Conservation (phyloP, 2,329 filamentous ascomycete genomes). For the Curvularia sp. region DNA sequence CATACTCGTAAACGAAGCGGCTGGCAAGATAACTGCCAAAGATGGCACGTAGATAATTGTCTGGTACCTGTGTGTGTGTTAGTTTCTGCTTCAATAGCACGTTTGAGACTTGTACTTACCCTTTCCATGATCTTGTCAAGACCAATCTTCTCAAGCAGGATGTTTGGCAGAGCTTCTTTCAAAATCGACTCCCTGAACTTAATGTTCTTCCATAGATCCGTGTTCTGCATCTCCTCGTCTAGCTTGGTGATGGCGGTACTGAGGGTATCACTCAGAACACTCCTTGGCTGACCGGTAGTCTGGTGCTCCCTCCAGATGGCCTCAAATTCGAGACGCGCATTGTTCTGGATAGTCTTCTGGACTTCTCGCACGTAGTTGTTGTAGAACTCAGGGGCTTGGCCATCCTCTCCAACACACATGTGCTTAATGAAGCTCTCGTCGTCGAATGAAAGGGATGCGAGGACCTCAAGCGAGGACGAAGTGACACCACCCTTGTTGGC, state of each 20-base stretch:
- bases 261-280: conserved; percentile 88
- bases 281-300: conserved; percentile 77
- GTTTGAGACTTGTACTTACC: conserved; percentile 56
- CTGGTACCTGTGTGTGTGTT: conserved; percentile 69
- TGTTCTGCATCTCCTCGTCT: conserved; percentile 94
- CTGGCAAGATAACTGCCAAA: conserved; percentile 96
- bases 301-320: conserved; percentile 97
- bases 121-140: conserved; percentile 85
- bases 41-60: conserved; percentile 90
- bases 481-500: conserved; percentile 99
- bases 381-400: conserved; percentile 88
- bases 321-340: conserved; percentile 93
- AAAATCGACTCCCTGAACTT: conserved; percentile 80
- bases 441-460: conserved; percentile 93
- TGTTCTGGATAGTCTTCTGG: conserved; percentile 87
- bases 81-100: conserved; percentile 17
- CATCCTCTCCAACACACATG: conserved; percentile 87
- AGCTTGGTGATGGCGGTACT: conserved; percentile 93
- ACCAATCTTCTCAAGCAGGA: conserved; percentile 88
- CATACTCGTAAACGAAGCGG: conserved; percentile 95
- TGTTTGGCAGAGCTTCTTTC: conserved; percentile 81
- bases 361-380: conserved; percentile 90
- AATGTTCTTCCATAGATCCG: conserved; percentile 87
- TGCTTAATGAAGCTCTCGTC: conserved; percentile 86
- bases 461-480: conserved; percentile 93